Conservation (phyloP, 164 flowering plant genomes). For the Stephania cephalantha region DNA sequence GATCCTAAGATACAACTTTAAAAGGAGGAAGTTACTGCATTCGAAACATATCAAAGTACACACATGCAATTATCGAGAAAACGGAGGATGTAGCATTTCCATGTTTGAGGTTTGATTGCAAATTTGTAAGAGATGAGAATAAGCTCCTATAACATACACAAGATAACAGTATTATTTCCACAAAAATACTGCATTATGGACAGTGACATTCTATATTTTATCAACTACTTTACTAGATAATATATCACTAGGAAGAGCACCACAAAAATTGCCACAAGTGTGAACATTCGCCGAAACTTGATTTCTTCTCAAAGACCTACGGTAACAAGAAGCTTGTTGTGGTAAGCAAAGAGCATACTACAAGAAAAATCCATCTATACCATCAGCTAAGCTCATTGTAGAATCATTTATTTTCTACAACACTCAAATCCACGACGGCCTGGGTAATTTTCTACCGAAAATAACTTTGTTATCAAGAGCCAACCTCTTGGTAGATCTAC, state of each 20-base stretch:
- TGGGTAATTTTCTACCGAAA: too few species aligned
- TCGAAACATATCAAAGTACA: background rate
- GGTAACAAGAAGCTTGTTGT: background rate
- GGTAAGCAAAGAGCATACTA: background rate
- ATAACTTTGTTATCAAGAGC: too few species aligned
- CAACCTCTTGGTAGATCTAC: too few species aligned
- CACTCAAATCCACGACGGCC: too few species aligned
- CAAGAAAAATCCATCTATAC: too few species aligned
- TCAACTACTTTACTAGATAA: constrained; percentile 47
- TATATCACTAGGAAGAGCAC: constrained; percentile 42
- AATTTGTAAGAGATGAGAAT: background rate
- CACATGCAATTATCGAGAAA: background rate
- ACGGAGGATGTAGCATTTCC: background rate
- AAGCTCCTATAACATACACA: background rate
- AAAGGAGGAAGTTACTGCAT: background rate
- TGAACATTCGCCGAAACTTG: constrained; percentile 54
- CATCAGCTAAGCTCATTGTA: too few species aligned
- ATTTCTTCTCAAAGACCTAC: constrained; percentile 79
- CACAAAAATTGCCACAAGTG: constrained; percentile 46
- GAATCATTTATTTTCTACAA: too few species aligned
- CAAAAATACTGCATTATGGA: background rate
- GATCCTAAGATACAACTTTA: background rate
- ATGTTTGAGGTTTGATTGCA: background rate
- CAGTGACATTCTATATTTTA: background rate
- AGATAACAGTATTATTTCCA: background rate